Evolutionary conservation across 306 rosid genomes (phyloP).

Genomic region (Quercus alba): DNA sequence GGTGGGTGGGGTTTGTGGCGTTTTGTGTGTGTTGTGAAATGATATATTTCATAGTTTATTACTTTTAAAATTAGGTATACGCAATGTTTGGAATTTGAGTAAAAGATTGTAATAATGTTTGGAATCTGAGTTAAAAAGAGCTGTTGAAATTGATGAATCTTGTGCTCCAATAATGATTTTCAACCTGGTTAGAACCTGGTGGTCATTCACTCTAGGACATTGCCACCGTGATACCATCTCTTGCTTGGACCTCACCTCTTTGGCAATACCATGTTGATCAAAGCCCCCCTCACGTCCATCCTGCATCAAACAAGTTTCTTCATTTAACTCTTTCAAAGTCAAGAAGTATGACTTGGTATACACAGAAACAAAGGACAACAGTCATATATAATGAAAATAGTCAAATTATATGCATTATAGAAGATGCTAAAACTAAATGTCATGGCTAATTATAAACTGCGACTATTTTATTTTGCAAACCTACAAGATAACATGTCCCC

Average conservation of each 20-base stretch:
- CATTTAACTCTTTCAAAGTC: not conserved
- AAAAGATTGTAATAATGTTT: constrained; percentile 14
- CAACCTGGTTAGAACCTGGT: not conserved
- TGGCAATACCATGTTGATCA: not conserved
- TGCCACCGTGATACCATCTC: constrained; percentile 9
- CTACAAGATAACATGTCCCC: not conserved
- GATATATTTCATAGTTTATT: not conserved
- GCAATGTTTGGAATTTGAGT: constrained; percentile 34
- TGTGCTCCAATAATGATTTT: not conserved
- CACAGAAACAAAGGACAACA: not conserved
- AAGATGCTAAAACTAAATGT: not conserved
- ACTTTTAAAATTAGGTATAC: not conserved
- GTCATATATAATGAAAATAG: not conserved
- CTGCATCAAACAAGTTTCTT: constrained; percentile 8
- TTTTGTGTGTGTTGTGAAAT: not conserved
- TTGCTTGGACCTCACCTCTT: not conserved
- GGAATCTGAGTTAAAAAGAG: constrained; percentile 19
- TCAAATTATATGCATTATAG: not conserved
- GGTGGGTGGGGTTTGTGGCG: no score
- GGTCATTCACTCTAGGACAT: not conserved
- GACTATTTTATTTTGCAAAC: no score
- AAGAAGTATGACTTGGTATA: not conserved
- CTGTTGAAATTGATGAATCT: not conserved
- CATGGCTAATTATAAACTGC: not conserved
- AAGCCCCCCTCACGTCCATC: not conserved